These are phyloP conservation scores for Seiridium unicorne DNA, from an alignment of 2,329 filamentous ascomycete species.

Conservation along the genomic window DNA sequence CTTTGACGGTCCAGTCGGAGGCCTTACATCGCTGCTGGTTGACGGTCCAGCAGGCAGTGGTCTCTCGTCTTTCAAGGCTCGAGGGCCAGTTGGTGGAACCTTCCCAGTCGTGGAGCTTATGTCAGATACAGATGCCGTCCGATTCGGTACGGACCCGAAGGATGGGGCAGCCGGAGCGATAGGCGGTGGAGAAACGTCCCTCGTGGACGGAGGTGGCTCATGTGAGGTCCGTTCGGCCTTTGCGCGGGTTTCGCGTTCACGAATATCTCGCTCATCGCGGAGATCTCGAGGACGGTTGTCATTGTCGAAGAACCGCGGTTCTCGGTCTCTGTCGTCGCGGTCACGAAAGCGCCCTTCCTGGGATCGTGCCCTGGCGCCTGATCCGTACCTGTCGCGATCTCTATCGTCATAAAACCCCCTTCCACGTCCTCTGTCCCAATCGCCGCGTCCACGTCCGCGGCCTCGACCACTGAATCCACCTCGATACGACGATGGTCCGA, in stretches of 20 bases:
- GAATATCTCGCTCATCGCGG: slow-evolving; percentile 51
- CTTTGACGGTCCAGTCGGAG: slow-evolving; percentile 42
- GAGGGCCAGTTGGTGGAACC: slow-evolving; percentile 51
- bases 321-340: slow-evolving; percentile 37
- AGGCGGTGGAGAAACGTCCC: slow-evolving; percentile 57
- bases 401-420: slow-evolving; percentile 61
- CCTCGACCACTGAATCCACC: slow-evolving; percentile 57
- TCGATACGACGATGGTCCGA: slow-evolving; percentile 52
- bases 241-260: slow-evolving; percentile 35
- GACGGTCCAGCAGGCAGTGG: slow-evolving; percentile 41
- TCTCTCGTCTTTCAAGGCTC: slow-evolving; percentile 50
- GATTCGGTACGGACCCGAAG: slow-evolving; percentile 54
- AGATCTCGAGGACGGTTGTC: slow-evolving; percentile 39
- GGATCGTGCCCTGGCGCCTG: slow-evolving; percentile 59
- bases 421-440: slow-evolving; percentile 48
- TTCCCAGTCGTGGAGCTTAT: slow-evolving; percentile 40
- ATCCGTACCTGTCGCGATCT: slow-evolving; percentile 52
- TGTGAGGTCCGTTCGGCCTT: slow-evolving; percentile 53
- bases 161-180: slow-evolving; percentile 57
- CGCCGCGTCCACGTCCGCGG: slow-evolving; percentile 50
- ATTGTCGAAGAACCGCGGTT: slow-evolving; percentile 32
- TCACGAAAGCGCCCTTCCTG: slow-evolving; percentile 62
- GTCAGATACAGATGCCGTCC: slow-evolving; percentile 35
- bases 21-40: slow-evolving; percentile 33
- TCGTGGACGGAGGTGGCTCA: slow-evolving; percentile 43